phyloP scores from a whole-genome alignment of 1,139 yeast species.

The Candida pseudoviswanathii region DNA sequence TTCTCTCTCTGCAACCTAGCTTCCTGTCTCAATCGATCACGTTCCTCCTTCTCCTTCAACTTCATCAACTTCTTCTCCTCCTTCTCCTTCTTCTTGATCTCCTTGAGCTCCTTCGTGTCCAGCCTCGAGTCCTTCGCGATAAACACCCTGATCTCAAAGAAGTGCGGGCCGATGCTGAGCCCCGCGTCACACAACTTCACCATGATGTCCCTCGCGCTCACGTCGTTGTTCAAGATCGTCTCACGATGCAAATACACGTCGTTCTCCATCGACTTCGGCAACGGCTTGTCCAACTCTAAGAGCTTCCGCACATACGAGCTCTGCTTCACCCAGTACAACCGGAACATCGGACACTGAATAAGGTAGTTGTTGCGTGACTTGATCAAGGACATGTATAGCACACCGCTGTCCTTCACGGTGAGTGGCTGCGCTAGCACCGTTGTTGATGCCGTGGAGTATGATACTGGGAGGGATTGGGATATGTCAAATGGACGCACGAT shows the following conservation, averaged over 20 bases:
- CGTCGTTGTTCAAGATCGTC: conserved; percentile 48
- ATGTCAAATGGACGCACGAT: conserved; percentile 67
- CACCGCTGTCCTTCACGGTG: conserved; percentile 72
- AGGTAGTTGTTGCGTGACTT: conserved; percentile 77
- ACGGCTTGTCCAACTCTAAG: conserved; percentile 35
- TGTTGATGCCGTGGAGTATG: conserved; percentile 50
- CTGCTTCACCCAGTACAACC: conserved; percentile 76
- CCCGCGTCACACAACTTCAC: conserved; percentile 80
- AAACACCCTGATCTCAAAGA: conserved; percentile 73
- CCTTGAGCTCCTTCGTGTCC: conserved; percentile 36
- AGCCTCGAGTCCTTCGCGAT: conserved; percentile 75
- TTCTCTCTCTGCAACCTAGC: conserved; percentile 26
- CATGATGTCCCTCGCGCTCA: conserved; percentile 82
- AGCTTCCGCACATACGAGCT: conserved; percentile 47
- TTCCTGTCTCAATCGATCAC: conserved; percentile 4
- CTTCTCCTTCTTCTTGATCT: conserved; percentile 32
- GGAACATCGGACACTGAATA: conserved; percentile 69
- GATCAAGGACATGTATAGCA: conserved; percentile 68
- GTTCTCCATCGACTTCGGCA: conserved; percentile 29
- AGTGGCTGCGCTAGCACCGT: conserved; percentile 62
- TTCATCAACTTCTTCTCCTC: conserved; percentile 18
- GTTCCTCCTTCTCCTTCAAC: conserved; percentile 12
- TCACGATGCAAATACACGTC: conserved; percentile 27
- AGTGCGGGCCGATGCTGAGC: conserved; percentile 80
- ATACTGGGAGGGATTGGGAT: conserved; percentile 71